Evolutionary conservation across 768 basidiomycete species (phyloP).

Genomic region (Mrakia blollopis): DNA sequence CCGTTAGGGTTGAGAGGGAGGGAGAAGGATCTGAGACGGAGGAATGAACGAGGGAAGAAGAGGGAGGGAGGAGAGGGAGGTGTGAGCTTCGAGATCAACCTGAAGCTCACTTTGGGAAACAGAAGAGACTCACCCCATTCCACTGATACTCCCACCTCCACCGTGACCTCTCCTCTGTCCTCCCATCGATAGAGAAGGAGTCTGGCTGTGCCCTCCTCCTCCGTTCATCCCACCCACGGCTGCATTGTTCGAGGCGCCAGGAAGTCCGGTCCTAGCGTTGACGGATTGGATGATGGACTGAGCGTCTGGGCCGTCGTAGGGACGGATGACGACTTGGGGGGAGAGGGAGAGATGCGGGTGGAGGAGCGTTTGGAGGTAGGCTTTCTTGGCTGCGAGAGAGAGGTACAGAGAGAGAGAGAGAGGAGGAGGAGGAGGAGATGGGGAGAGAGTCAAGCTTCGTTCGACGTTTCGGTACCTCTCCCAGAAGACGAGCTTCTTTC

Average conservation of each 20-base stretch:
- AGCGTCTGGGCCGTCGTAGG: constrained; percentile 93
- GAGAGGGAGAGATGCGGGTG: constrained; percentile 36
- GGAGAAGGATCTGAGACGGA: neutral
- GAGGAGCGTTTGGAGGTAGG: constrained; percentile 84
- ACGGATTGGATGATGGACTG: constrained; percentile 50
- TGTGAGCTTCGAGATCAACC: neutral
- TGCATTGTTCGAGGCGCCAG: neutral
- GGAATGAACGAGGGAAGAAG: neutral
- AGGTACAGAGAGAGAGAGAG: constrained; percentile 6
- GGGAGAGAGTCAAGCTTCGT: neutral
- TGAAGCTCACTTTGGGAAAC: too few relatives aligned
- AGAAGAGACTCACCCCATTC: constrained; percentile 7
- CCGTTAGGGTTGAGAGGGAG: neutral
- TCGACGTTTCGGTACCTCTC: neutral
- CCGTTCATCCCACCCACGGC: neutral
- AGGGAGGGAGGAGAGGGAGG: neutral
- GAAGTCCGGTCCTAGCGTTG: constrained; percentile 18
- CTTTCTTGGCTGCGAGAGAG: constrained; percentile 69
- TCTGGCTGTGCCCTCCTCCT: neutral
- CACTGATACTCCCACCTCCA: neutral
- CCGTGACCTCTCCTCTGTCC: constrained; percentile 7
- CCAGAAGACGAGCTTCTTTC: too few relatives aligned
- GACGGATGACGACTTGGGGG: constrained; percentile 54
- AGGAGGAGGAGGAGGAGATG: neutral
- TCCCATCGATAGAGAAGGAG: neutral